Base-by-base conservation (phyloP, 805 yeast genomes). In the Lipomyces chichibuensis region DNA sequence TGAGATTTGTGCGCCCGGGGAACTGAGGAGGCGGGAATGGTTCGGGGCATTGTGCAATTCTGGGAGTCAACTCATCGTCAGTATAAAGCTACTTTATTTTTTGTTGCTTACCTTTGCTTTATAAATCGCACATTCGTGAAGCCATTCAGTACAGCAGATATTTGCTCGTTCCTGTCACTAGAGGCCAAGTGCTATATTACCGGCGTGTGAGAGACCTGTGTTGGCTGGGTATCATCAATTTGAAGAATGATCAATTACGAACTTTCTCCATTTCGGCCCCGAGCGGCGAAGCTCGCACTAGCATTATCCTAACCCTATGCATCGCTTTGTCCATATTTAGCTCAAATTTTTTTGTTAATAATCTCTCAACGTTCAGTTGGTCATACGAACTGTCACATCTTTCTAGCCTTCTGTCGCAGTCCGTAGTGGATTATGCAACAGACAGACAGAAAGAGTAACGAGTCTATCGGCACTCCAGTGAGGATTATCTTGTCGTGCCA, bases 1-100 rank as follows among this genome's bases (percentile, higher is more conserved):
- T 59, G 58, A 3, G 13, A 23, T 49, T 60, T 57, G 56, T 32
- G 20, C n/a, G 62, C 64, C 23, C 39, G 27, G 9, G 58, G 14
- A 11, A 43, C 62, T 46, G 49, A 39, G 33, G 20, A 20, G 14
- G 27, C 53, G 53, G 53, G 27, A 20, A 17, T 14, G 27, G 53
- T 49, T 20, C 53, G 17, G 11, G 49, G 9, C 49, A 43, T 43
- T 43, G 23, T 43, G 23, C n/a, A 43, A 43, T n/a, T 43, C 32
- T 5, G 32, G 32, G 32, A 29, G 7, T 29, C 32, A 1, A 29
- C 7, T 29, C 7, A 4, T 29, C 32, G 5, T 29, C 32, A 29
- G 32, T 5, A 5, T 29, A 29, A 29, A 29, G 32, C 32, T 29
- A 29, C 32, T 5, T 5, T 29, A 1, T 5, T 0, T 13, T 37